Evolutionary conservation across 108 stramenopile species (phyloP), one percentile per base, ranked within the genome.

Genomic region (Pseudonitzschia pungens): DNA sequence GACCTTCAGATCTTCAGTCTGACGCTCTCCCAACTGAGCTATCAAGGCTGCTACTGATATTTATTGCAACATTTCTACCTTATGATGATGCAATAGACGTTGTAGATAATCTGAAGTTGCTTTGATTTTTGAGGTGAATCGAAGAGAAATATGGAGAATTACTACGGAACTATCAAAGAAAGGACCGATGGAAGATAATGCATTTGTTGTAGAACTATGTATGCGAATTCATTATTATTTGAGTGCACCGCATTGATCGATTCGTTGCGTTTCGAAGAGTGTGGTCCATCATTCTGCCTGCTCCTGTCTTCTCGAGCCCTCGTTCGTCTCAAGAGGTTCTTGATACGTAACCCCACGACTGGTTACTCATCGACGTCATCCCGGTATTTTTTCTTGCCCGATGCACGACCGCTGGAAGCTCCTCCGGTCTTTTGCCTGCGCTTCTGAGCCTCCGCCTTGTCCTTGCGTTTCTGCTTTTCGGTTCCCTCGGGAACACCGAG

Each of bases 401-500:
- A 60, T 12, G 79, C 40, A n/a, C 58, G 48, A 4, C 73, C 69
- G 62, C 81, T 71, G 42, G 82, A 64, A 3, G 31, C 15, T 15
- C 69, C 59, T 24, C 62, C 31, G 45, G 79, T 70, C 18, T 71
- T 81, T 44, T 65, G 45, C 58, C 83, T 69, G 63, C 84, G 79
- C 73, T 85, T 87, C 26, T 60, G 43, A 26, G 78, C 78, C 40
- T 86, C 87, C 58, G 74, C 77, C 50, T 86, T 85, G 82, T 94
- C 93, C 77, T 86, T 76, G 32, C 89, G 79, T 68, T 92, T 94
- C 74, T 94, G 93, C 59, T 80, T 77, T 70, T 77, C 86, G 12
- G 85, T 84, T 40, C 81, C 78, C 72, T 87, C 84, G 27, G 94
- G 91, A 51, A 91, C 90, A 26, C 92, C 91, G 54, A 92, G 78